These are phyloP conservation scores for Jatropha podagrica DNA, from an alignment of 441 rosid genomes.

Conservation along the genomic window DNA sequence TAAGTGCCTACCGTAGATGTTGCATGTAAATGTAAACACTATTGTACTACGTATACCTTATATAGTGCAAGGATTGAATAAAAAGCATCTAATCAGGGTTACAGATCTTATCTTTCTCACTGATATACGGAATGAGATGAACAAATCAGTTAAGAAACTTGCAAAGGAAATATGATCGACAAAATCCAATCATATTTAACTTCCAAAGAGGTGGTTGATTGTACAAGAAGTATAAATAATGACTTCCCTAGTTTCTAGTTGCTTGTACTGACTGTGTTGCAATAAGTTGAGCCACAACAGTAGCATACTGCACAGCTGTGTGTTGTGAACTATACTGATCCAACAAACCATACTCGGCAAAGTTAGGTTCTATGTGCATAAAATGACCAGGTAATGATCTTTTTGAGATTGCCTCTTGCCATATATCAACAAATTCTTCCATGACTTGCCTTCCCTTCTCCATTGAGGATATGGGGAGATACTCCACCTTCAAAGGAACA, in stretches of 20 bases:
- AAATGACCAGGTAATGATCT: slow-evolving; percentile 80
- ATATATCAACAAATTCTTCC: slow-evolving; percentile 79
- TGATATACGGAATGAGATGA: not conserved
- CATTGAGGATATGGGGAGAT: slow-evolving; percentile 80
- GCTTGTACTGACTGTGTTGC: slow-evolving; percentile 61
- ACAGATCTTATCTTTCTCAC: not conserved
- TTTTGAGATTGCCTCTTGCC: slow-evolving; percentile 74
- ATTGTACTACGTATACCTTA: not conserved
- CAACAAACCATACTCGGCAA: slow-evolving; percentile 59
- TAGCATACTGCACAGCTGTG: slow-evolving; percentile 79
- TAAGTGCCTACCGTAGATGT: not conserved
- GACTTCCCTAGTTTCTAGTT: slow-evolving; percentile 45
- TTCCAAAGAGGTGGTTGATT: not conserved
- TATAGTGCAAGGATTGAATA: not conserved
- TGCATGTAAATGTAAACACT: not conserved
- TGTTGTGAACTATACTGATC: slow-evolving; percentile 77
- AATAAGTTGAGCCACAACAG: slow-evolving; percentile 70
- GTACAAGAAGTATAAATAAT: not conserved
- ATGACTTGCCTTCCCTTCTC: slow-evolving; percentile 68
- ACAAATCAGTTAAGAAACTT: not conserved
- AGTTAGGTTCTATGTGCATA: slow-evolving; percentile 61
- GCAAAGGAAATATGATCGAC: not conserved
- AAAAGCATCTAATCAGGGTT: slow-evolving; percentile 2
- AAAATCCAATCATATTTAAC: not conserved
- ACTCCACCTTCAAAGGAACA: slow-evolving; percentile 67